phyloP scores from a whole-genome alignment of 441 rosid genomes.

The Adansonia madagascariensis region DNA sequence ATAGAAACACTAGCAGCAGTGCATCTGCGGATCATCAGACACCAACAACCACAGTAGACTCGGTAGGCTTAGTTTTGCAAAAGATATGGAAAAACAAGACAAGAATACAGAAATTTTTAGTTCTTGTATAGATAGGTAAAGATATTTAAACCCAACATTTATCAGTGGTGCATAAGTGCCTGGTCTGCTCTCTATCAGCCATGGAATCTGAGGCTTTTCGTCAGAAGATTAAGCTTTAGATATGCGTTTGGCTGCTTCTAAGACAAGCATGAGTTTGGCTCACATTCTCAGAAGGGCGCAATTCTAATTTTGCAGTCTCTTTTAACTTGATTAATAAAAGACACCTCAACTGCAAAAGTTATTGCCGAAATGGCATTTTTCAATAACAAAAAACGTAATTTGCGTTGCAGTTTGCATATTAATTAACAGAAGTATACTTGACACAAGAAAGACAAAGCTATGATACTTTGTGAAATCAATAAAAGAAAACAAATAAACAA shows the following conservation, averaged over 20 bases:
- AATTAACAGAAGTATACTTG: neutral
- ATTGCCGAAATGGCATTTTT: neutral
- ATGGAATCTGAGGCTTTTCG: neutral
- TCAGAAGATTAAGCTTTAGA: neutral
- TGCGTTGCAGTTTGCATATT: too few species aligned
- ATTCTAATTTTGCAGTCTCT: neutral
- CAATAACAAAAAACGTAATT: neutral
- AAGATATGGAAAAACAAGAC: constrained; percentile 3
- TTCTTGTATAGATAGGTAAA: neutral
- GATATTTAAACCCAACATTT: neutral
- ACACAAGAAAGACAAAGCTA: neutral
- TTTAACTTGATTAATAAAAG: neutral
- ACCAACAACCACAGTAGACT: constrained; percentile 11
- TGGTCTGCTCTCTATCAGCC: neutral
- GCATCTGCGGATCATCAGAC: constrained; percentile 2
- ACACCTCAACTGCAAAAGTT: neutral
- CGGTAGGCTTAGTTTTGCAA: neutral
- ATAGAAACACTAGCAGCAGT: neutral
- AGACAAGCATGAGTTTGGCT: neutral
- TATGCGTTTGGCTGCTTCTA: neutral
- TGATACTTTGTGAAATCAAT: neutral
- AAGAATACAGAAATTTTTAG: neutral
- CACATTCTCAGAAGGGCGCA: neutral
- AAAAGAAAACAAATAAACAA: neutral
- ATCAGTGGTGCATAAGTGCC: neutral